phyloP scores from a whole-genome alignment of 2,329 filamentous ascomycete species.

The Trichoderma koningii region DNA sequence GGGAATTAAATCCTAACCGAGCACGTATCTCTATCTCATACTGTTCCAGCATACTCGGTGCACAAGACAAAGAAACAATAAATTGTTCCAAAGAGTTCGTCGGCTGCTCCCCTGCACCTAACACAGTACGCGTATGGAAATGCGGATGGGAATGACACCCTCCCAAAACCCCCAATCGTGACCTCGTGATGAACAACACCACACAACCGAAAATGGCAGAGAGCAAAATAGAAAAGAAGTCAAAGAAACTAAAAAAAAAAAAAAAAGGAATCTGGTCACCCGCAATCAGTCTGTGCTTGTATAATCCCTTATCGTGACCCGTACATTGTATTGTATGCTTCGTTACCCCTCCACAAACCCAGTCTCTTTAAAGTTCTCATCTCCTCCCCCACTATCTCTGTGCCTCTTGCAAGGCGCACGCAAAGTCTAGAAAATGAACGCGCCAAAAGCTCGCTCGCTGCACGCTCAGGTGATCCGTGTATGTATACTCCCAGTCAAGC shows the following conservation, averaged over 20 bases:
- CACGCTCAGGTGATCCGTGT: constrained; percentile 1
- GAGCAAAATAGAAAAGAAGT: too few species aligned
- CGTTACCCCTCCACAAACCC: background rate
- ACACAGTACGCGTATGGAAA: constrained; percentile 2
- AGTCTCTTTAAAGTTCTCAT: background rate
- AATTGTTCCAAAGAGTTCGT: background rate
- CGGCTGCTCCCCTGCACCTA: background rate
- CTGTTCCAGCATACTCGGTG: too few species aligned
- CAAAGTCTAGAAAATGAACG: constrained; percentile 20
- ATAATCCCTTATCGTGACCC: constrained; percentile 6
- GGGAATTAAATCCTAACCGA: too few species aligned
- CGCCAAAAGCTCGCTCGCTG: background rate
- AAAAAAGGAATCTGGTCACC: background rate
- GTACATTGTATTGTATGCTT: too few species aligned
- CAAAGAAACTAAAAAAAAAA: background rate
- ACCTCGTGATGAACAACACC: constrained; percentile 1
- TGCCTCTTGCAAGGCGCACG: constrained; percentile 18
- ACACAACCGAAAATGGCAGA: background rate
- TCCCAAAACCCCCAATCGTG: constrained; percentile 4
- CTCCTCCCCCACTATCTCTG: background rate
- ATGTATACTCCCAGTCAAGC: background rate
- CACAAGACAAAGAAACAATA: background rate
- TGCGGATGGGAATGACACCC: background rate
- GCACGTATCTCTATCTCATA: too few species aligned
- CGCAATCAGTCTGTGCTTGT: background rate